phyloP scores from a whole-genome alignment of 306 rosid genomes.

The Delonix regia region DNA sequence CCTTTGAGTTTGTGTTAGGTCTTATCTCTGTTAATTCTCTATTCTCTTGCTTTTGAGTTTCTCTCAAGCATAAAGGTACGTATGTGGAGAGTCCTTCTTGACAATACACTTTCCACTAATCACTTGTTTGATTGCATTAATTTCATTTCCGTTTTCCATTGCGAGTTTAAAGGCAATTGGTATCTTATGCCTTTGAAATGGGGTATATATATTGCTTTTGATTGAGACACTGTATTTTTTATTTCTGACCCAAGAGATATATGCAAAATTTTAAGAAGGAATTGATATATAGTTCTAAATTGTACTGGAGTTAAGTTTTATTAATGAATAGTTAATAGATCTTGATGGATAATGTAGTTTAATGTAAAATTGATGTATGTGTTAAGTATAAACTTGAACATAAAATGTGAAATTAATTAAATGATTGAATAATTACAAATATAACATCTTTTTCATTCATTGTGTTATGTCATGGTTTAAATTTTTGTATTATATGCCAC shows the following conservation, averaged over 20 bases:
- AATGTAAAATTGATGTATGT: too few species aligned
- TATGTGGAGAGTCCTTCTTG: not conserved
- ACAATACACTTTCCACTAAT: too few species aligned
- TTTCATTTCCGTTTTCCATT: not conserved
- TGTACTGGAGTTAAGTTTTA: too few species aligned
- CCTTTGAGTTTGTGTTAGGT: slow-evolving; percentile 1
- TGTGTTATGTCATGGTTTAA: too few species aligned
- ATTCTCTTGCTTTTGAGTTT: slow-evolving; percentile 4
- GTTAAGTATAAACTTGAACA: too few species aligned
- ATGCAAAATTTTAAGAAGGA: not conserved
- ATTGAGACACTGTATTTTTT: not conserved
- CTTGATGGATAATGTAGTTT: too few species aligned
- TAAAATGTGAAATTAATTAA: too few species aligned
- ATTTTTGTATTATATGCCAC: too few species aligned
- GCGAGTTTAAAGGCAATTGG: not conserved
- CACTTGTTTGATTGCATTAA: not conserved
- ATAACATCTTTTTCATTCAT: too few species aligned
- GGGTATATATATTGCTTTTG: not conserved
- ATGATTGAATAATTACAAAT: too few species aligned
- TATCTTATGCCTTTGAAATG: not conserved
- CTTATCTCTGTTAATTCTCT: slow-evolving; percentile 13
- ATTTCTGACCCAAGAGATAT: not conserved
- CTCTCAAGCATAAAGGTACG: not conserved
- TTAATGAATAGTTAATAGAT: too few species aligned
- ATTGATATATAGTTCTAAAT: too few species aligned